Base-by-base conservation (phyloP, 768 basidiomycete genomes). In the Pulveroboletus sp. region DNA sequence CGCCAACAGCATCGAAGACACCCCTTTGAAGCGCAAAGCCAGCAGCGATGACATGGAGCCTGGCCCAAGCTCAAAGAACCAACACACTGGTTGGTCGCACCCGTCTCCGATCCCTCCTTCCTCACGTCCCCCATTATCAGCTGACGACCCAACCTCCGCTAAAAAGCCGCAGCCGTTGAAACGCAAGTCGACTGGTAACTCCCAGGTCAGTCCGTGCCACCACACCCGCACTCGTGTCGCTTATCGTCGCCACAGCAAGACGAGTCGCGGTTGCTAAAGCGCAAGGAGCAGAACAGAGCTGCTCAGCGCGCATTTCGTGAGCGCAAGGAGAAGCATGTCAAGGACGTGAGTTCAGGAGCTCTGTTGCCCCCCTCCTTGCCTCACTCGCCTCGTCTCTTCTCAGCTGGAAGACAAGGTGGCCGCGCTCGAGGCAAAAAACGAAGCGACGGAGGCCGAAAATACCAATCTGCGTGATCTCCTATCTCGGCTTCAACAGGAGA, bases 221-320 rank as follows among this genome's bases (percentile, higher is more conserved):
- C 31, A 13, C 17, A 33, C 38, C 5, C 27, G 27, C 27, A 8
- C 8, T 28, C 33, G 7, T 21, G 28, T 26, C n/a, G 31, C 50
- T 56, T 28, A 55, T 57, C 32, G 27, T 50, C 39, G 47, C 41
- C 39, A 32, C 41, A 51, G 43, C 55, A 89, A 70, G 90, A 93
- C 57, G 89, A 91, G 60, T 69, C 76, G 5, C 80, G 89, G 21
- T 69, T 92, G 5, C 54, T 89, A 56, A 94, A 95, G 64, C 84
- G 95, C 55, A 98, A 98, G 72, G 90, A 97, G 60, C 95, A 98
- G 71, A 99, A 99, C 60, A 78, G 95, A 48, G 93, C 93, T 4
- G 95, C 95, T 7, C 96, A 99, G 69, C 84, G 95, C 46, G 95
- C 95, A 1, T 99, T 99, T 75, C 76, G 95, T 48, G 96, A 98